Percentiles rank a stretch among this genome's conserved stretches.
These are phyloP conservation scores for Populus tremula DNA, from an alignment of 345 rosid species.

Conservation along the genomic window DNA sequence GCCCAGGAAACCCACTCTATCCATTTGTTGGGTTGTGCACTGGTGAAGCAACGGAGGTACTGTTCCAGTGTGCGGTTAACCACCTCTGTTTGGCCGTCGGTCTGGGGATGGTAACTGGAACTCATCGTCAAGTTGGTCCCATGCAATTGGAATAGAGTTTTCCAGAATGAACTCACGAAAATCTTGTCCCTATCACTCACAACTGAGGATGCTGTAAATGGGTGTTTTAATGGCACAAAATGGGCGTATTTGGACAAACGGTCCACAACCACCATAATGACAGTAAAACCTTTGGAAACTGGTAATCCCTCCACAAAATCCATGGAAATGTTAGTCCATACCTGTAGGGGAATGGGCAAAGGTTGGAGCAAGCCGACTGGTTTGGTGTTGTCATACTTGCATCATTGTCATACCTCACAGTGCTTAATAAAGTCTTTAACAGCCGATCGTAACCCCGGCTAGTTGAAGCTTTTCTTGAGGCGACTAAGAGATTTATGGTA, in stretches of 20 bases:
- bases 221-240: neutral
- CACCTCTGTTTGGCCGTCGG: neutral
- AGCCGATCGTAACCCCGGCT: neutral
- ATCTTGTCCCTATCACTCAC: too few species aligned
- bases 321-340: neutral
- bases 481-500: neutral
- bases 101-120: neutral
- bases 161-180: too few species aligned
- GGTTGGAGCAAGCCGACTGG: neutral
- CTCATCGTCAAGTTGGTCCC: too few species aligned
- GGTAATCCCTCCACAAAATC: neutral
- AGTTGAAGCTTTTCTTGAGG: neutral
- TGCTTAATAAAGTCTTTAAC: neutral
- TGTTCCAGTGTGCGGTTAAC: neutral
- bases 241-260: neutral
- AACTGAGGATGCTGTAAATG: neutral
- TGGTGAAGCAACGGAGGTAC: neutral
- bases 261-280: neutral
- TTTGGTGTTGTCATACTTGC: neutral
- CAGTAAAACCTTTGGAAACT: neutral
- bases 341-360: neutral
- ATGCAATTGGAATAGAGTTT: too few species aligned
- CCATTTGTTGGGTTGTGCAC: neutral
- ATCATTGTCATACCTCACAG: neutral
- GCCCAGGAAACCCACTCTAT: neutral